Evolutionary conservation across 2,329 filamentous ascomycete genomes (phyloP).

Genomic region (Teratosphaeria viscida): DNA sequence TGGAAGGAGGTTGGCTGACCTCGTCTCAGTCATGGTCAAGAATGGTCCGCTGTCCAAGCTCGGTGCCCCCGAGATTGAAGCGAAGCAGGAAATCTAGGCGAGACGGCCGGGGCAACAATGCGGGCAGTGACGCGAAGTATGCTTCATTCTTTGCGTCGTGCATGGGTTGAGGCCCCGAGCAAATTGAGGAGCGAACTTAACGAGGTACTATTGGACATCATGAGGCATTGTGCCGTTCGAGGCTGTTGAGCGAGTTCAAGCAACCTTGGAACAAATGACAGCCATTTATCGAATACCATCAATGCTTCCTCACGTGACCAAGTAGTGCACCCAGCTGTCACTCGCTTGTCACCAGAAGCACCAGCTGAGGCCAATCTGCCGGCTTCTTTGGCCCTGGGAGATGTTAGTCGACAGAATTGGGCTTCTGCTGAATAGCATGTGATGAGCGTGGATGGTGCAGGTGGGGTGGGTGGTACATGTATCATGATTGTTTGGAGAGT

Average conservation of each 20-base stretch:
- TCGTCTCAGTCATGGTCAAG: slow-evolving; percentile 57
- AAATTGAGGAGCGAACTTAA: too few relatives aligned
- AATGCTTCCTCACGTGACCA: background rate
- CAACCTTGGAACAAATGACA: too few relatives aligned
- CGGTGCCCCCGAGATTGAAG: slow-evolving; percentile 17
- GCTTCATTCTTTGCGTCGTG: too few relatives aligned
- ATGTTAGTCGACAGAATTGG: too few relatives aligned
- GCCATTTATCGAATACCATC: too few relatives aligned
- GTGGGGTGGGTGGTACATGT: too few relatives aligned
- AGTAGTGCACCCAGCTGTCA: background rate
- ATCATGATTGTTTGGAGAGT: too few relatives aligned
- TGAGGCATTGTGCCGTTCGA: background rate
- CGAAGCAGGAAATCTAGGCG: slow-evolving; percentile 13
- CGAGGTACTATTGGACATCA: background rate
- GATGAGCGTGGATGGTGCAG: background rate
- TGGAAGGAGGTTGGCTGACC: background rate
- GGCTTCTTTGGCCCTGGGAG: background rate
- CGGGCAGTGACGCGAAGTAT: too few relatives aligned
- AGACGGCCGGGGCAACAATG: background rate
- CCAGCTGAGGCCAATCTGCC: slow-evolving; percentile 3
- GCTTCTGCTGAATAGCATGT: background rate
- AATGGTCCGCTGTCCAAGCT: slow-evolving; percentile 55
- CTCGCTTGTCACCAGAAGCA: slow-evolving; percentile 1
- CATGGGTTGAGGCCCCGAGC: too few relatives aligned
- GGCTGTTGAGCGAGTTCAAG: too few relatives aligned